Conservation (phyloP, 2,329 filamentous ascomycete genomes). For the Monilinia polystroma region DNA sequence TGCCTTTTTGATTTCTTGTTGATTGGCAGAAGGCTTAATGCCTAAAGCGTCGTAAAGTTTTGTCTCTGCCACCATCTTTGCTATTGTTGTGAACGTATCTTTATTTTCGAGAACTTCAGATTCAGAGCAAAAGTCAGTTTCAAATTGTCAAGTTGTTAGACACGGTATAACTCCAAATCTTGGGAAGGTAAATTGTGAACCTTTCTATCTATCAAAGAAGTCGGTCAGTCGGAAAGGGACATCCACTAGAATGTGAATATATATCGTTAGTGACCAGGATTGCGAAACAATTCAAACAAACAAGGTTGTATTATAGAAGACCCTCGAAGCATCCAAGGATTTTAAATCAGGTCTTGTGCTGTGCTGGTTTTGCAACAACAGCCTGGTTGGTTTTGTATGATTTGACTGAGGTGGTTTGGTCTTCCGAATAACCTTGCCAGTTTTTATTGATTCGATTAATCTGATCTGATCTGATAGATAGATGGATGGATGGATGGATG, state of each 20-base stretch:
- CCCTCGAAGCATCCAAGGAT: conserved; percentile 5
- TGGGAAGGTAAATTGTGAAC: background rate
- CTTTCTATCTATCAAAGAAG: background rate
- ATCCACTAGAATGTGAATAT: background rate
- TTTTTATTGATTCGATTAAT: background rate
- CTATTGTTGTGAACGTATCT: conserved; percentile 3
- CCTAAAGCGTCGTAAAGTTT: conserved; percentile 89
- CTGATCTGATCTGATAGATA: background rate
- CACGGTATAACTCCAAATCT: background rate
- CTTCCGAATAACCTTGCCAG: no score
- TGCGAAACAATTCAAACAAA: background rate
- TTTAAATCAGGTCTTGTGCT: background rate
- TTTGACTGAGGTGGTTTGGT: background rate
- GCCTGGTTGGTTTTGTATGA: background rate
- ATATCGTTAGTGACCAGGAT: conserved; percentile 21
- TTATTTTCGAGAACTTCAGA: background rate
- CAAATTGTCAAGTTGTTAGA: background rate
- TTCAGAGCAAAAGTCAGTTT: background rate
- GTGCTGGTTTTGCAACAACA: background rate
- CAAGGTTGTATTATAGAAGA: conserved; percentile 11
- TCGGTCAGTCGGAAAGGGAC: background rate
- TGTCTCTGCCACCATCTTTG: conserved; percentile 85
- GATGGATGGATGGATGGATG: background rate
- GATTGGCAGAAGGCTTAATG: conserved; percentile 74
- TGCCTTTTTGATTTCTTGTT: conserved; percentile 97